Conservation (phyloP, 306 rosid species). For the Quercus ilex region DNA sequence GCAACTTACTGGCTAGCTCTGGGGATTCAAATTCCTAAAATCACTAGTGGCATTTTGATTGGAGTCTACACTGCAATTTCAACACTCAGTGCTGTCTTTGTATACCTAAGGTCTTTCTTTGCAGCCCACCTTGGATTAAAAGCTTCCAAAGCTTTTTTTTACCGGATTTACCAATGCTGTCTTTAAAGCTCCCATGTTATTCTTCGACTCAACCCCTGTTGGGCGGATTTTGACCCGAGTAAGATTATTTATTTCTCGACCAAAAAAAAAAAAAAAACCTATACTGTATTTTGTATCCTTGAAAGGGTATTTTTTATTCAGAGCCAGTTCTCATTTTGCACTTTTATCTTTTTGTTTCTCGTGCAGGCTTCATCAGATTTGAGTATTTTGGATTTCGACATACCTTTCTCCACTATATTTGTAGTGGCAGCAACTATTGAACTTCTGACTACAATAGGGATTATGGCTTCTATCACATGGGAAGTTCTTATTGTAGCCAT, state of each 20-base stretch:
- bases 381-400: conserved; percentile 44
- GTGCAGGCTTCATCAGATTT: conserved; percentile 41
- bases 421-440: conserved; percentile 10
- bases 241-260: conserved; percentile 3
- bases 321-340: neutral
- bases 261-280: neutral
- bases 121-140: conserved; percentile 45
- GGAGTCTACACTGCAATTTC: conserved; percentile 43
- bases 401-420: conserved; percentile 34
- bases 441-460: conserved; percentile 11
- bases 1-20: conserved; percentile 56
- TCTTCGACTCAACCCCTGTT: conserved; percentile 57
- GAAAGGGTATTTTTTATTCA: neutral
- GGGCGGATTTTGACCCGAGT: conserved; percentile 56
- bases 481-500: conserved; percentile 41
- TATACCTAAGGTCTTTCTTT: conserved; percentile 24
- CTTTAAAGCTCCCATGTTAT: conserved; percentile 61
- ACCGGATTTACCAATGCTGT: conserved; percentile 44
- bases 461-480: conserved; percentile 51
- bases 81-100: conserved; percentile 33
- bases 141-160: conserved; percentile 59
- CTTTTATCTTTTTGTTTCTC: neutral
- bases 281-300: neutral
- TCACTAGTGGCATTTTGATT: conserved; percentile 26
- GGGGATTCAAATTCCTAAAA: conserved; percentile 33